Evolutionary conservation across 345 rosid species (phyloP), one percentile per base, ranked within the genome.

Genomic region (Trapa incisa): DNA sequence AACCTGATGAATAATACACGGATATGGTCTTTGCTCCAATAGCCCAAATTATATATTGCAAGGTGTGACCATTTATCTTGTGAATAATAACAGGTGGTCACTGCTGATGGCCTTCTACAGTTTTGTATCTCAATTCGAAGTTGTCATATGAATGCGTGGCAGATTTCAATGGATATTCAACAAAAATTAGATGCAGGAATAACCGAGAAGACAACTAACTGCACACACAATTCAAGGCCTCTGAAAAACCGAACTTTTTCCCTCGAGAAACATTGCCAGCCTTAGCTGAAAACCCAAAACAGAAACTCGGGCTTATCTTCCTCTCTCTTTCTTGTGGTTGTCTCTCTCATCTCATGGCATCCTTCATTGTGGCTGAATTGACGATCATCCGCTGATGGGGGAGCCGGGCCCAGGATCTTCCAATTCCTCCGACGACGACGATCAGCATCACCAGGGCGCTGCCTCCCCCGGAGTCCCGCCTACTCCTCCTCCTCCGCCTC

Each of bases 351-450:
- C 54, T 47, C 53, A 78, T 72, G 78, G 82, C 75, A 47, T 48
- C 67, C 74, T 77, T 71, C 72, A 50, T 75, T 35, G 60, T 33
- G 58, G 76, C 67, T 53, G 43, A 41, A 41, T 73, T 66, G 29
- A 39, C 75, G 70, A 37, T 47, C 64, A 33, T 82, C 79, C 86
- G 61, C 69, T 68, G 47, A 86, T 87, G 96, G 92, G 81, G 76
- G 90, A 89, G 79, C 78, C 83, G 68, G 67, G 60, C 78, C 78
- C 83, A 67, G 67, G 60, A 64, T 73, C 75, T 75, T 52, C 71
- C 73, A 70, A 71, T 16, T 22, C 61, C 29, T 3, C 29, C 71
- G 36, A 32, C 41, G 29, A 22, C 29, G 29, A 22, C 29, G 29
- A 22, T 22, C 29, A 22, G 29, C 29, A 22, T 22, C 57, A 3